Base-by-base conservation (phyloP, 2,329 filamentous ascomycete genomes). In the Didymella exigua region DNA sequence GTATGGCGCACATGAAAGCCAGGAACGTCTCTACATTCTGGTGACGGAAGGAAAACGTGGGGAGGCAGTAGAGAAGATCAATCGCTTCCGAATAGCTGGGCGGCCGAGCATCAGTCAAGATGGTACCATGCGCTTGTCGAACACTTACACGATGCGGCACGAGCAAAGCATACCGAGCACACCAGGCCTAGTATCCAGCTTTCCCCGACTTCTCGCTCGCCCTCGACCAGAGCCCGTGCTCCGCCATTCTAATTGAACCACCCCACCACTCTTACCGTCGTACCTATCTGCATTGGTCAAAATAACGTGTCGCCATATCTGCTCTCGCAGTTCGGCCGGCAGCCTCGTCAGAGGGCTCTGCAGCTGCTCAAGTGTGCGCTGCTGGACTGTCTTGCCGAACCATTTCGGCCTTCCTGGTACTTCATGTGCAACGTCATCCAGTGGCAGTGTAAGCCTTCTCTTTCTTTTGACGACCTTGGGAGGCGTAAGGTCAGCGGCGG, bases 11-110 rank as follows among this genome's bases (percentile, higher is more conserved):
- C 3, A 45, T 19, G 16, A 52, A 52, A 0, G 49, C 49, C 2
- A 52, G 10, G 9, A 52, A 40, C 3, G 49, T 46, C 14, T 46
- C 49, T 2, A 46, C 21, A 27, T 46, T 46, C 13, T 52, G 41
- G 4, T 33, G 14, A 5, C 11, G 13, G 34, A 52, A 52, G 5
- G 26, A 21, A 16, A 52, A 52, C 0, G 14, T 40, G 1, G 49
- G 49, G 7, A 52, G n/a, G 29, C 41, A 41, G 49, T 52, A 52
- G 3, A 52, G 19, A 1, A 52, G 31, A 8, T 11, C 9, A 10
- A 52, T 37, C 7, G 41, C 19, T 16, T 52, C 49, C 4, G 49
- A 45, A 16, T 52, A 52, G 3, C 49, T 45, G 5, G 5, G 8
- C 14, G 2, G 2, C 2, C 16, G 7, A 8, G 6, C 18, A 18